Evolutionary conservation across 495 filamentous ascomycete genomes (phyloP).

Genomic region (Lineolata rhizophorae): DNA sequence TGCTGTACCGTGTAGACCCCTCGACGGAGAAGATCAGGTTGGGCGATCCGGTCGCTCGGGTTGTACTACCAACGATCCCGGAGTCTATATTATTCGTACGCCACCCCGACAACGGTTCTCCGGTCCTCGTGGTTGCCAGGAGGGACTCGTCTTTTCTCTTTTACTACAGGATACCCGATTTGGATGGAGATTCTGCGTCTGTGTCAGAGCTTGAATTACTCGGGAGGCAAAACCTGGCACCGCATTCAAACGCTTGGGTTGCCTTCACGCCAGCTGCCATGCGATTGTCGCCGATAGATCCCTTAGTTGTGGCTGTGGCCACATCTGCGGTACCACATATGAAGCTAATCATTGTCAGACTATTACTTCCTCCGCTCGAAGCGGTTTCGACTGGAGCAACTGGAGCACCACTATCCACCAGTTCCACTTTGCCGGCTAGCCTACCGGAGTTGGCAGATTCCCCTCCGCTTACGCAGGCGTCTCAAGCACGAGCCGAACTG

Average conservation of each 20-base stretch:
- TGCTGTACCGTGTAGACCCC: constrained; percentile 23
- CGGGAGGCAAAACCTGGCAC: constrained; percentile 39
- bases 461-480: constrained; percentile 20
- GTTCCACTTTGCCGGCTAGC: too few species aligned
- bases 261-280: constrained; percentile 39
- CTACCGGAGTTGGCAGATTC: background rate
- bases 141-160: constrained; percentile 39
- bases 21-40: constrained; percentile 3
- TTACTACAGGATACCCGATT: constrained; percentile 27
- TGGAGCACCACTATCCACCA: background rate
- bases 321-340: constrained; percentile 40
- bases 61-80: constrained; percentile 34
- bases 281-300: constrained; percentile 31
- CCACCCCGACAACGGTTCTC: constrained; percentile 22
- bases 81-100: constrained; percentile 35
- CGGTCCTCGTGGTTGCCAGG: constrained; percentile 31
- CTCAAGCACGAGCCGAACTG: constrained; percentile 26
- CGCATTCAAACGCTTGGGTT: constrained; percentile 41
- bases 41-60: constrained; percentile 22
- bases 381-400: background rate
- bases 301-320: constrained; percentile 34
- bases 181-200: background rate
- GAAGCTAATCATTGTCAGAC: constrained; percentile 41
- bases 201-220: constrained; percentile 11
- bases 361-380: constrained; percentile 26